Evolutionary conservation across 805 yeast species (phyloP).

Genomic region (Zygoascus bituminiphila): DNA sequence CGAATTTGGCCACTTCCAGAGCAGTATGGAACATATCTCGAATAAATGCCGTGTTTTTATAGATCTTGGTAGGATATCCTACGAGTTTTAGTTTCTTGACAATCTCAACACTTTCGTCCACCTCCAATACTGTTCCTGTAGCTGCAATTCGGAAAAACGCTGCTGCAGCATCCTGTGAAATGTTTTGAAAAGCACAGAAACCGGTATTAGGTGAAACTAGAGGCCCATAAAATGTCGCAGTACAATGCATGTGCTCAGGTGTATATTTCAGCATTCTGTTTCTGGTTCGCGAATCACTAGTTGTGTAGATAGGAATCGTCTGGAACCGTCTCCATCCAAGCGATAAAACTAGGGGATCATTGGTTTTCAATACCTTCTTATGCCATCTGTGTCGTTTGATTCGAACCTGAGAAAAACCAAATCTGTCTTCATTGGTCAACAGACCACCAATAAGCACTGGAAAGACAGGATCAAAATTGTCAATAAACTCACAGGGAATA

Average conservation of each 20-base stretch:
- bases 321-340: conserved; percentile 99
- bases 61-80: conserved; percentile 89
- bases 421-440: conserved; percentile 81
- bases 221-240: conserved; percentile 95
- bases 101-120: conserved; percentile 80
- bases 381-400: conserved; percentile 99
- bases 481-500: conserved; percentile 84
- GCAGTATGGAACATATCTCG: conserved; percentile 93
- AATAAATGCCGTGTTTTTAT: conserved; percentile 92
- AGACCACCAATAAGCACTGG: conserved; percentile 90
- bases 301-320: conserved; percentile 90
- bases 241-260: conserved; percentile 96
- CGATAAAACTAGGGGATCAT: conserved; percentile 89
- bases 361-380: conserved; percentile 86
- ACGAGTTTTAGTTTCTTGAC: conserved; percentile 93
- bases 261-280: conserved; percentile 97
- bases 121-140: conserved; percentile 91
- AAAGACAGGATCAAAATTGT: conserved; percentile 73
- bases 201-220: conserved; percentile 96
- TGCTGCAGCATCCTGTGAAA: conserved; percentile 74
- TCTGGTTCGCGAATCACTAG: conserved; percentile 95
- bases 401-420: conserved; percentile 88
- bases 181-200: conserved; percentile 88
- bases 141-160: conserved; percentile 93
- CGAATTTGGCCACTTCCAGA: conserved; percentile 93